phyloP scores from a whole-genome alignment of 352 stramenopile genomes.

The Pythium phragmiticola region DNA sequence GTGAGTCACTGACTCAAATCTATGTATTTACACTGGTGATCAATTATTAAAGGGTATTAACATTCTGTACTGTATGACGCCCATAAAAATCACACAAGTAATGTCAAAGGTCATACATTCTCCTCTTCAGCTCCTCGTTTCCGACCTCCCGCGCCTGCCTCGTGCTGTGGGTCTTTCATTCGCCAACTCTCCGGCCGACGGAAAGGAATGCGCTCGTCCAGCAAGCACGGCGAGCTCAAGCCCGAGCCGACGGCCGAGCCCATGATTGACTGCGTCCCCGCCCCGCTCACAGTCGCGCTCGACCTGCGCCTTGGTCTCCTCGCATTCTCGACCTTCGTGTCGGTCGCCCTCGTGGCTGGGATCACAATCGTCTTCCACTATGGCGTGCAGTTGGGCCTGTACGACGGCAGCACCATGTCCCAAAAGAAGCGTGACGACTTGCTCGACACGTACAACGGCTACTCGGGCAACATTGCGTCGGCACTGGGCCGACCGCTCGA shows the following conservation, averaged over 20 bases:
- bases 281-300: not conserved
- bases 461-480: slow-evolving; percentile 9
- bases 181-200: no score
- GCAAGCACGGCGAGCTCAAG: not conserved
- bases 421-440: not conserved
- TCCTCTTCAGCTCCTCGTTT: no score
- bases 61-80: no score
- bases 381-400: not conserved
- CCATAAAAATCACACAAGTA: no score
- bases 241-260: not conserved
- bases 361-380: not conserved
- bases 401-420: not conserved
- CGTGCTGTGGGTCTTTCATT: no score
- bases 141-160: no score
- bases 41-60: no score
- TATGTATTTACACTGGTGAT: no score
- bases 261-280: no score
- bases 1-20: no score
- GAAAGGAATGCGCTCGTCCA: no score
- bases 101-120: no score
- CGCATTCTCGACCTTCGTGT: not conserved
- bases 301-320: not conserved
- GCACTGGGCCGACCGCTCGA: slow-evolving; percentile 7
- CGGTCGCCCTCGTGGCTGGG: not conserved
- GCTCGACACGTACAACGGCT: slow-evolving; percentile 9